A percentile compares a stretch with the other conserved stretches of the same genome.
phyloP scores from a whole-genome alignment of 306 rosid genomes.

The Vigna nakashimae region DNA sequence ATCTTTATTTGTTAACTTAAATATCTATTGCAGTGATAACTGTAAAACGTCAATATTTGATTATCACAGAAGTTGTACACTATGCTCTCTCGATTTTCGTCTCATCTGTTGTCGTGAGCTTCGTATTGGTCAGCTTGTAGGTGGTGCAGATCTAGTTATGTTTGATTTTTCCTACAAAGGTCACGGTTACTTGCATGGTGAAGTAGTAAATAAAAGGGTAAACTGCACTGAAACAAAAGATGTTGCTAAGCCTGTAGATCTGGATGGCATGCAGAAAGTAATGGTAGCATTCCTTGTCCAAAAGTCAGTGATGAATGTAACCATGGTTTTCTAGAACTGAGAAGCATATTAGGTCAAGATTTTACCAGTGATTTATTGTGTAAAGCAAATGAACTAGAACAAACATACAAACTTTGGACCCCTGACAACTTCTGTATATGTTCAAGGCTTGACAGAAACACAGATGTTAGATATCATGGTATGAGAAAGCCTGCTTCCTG shows the following conservation, averaged over 20 bases:
- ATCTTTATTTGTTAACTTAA: slow-evolving; percentile 28
- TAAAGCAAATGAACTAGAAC: slow-evolving; percentile 63
- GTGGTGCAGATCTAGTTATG: slow-evolving; percentile 55
- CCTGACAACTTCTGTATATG: slow-evolving; percentile 56
- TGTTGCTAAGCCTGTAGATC: slow-evolving; percentile 32
- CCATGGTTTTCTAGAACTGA: slow-evolving; percentile 64
- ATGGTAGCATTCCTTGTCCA: slow-evolving; percentile 76
- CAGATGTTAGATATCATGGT: slow-evolving; percentile 3
- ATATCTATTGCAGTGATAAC: slow-evolving; percentile 63
- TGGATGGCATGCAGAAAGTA: slow-evolving; percentile 59
- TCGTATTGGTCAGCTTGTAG: slow-evolving; percentile 62
- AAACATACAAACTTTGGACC: slow-evolving; percentile 45
- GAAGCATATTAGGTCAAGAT: slow-evolving; percentile 52
- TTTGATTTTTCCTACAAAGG: slow-evolving; percentile 50
- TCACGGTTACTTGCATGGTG: slow-evolving; percentile 62
- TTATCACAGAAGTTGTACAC: slow-evolving; percentile 75
- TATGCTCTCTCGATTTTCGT: slow-evolving; percentile 78
- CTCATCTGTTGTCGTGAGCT: slow-evolving; percentile 83
- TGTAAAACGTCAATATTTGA: slow-evolving; percentile 88
- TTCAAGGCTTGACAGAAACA: slow-evolving; percentile 35
- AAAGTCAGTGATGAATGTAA: slow-evolving; percentile 55
- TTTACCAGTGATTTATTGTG: slow-evolving; percentile 55
- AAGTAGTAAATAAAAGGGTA: background rate
- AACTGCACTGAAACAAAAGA: too few species aligned
- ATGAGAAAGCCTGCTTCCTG: slow-evolving; percentile 73